A percentile compares a stretch with the other conserved stretches of the same genome.
phyloP scores from a whole-genome alignment of 2,329 filamentous ascomycete genomes.

The Neofusicoccum umdonicola region DNA sequence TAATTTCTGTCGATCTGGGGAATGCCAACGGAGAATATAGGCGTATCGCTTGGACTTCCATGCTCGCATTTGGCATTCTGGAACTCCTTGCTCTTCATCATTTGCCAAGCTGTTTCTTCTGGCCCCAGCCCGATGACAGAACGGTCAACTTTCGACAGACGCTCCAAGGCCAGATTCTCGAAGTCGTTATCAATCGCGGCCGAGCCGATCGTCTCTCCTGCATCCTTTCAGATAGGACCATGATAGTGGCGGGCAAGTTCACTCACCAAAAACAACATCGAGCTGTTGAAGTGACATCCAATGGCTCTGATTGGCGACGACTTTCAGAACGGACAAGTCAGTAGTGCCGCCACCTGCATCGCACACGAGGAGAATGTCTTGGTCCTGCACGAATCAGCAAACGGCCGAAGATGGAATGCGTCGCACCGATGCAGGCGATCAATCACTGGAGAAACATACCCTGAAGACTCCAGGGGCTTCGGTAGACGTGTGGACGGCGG shows the following conservation, averaged over 20 bases:
- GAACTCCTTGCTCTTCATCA: constrained; percentile 41
- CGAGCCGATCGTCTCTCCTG: constrained; percentile 40
- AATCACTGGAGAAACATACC: neutral
- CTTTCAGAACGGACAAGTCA: constrained; percentile 40
- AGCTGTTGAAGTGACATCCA: constrained; percentile 32
- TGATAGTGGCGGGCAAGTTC: neutral
- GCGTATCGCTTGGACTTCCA: constrained; percentile 36
- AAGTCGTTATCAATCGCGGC: constrained; percentile 42
- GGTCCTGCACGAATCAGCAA: constrained; percentile 23
- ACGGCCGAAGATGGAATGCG: neutral
- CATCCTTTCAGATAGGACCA: neutral
- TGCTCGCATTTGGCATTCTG: constrained; percentile 43
- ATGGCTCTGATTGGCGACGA: constrained; percentile 28
- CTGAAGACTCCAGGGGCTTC: constrained; percentile 35
- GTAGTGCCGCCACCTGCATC: constrained; percentile 53
- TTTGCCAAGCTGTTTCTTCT: constrained; percentile 39
- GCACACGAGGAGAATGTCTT: constrained; percentile 50
- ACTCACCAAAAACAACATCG: constrained; percentile 35
- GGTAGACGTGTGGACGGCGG: constrained; percentile 49
- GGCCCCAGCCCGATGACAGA: constrained; percentile 29
- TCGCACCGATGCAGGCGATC: neutral
- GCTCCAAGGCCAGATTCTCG: constrained; percentile 32
- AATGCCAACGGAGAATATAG: constrained; percentile 36
- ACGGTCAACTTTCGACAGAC: constrained; percentile 31
- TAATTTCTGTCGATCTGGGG: constrained; percentile 33